Base-by-base conservation (phyloP, 2,329 filamentous ascomycete species). In the Cadophora malorum region DNA sequence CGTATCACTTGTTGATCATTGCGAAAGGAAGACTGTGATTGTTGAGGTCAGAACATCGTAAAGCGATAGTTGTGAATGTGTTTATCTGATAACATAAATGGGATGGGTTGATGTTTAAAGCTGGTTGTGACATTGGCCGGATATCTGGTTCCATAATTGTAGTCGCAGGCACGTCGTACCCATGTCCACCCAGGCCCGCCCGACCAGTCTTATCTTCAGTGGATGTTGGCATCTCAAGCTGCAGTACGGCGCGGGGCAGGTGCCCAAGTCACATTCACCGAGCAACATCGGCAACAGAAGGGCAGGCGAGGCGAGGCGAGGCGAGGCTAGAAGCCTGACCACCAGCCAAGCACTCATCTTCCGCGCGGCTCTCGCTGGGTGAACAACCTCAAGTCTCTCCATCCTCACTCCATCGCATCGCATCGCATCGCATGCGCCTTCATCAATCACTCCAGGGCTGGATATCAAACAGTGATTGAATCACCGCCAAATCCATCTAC, bases 1-100 rank as follows among this genome's bases (percentile, higher is more conserved):
- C 50, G 25, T 68, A 21, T 73, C 66, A 72, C 65, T 64, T 56
- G 58, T 60, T 61, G 55, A 67, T 70, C 72, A 73, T 74, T 38
- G 55, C 56, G 62, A 28, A 21, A 8, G 9, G 38, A 38, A 12
- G 6, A 3, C 2, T n/a, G 45, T 21, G 8, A 23, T 23, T 59
- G 35, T 53, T 49, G 52, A 47, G 14, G 45, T 33, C 53, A 47
- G 25, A 31, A 25, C 35, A 59, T 45, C 56, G 56, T 61, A 16
- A 63, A 45, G 19, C 28, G 52, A 66, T 33, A 35, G 59, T 41
- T 2, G 59, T 31, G 23, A 45, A 63, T 35, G 38, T 58, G 25
- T 49, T 9, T 63, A n/a, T 66, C 35, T 47, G 12, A n/a, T 31
- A 16, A 50, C 62, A 45, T 68, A 68, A 45, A 68, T 65, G 49